Evolutionary conservation across 1,139 yeast genomes (phyloP).

Genomic region (Zygoascus sp.): DNA sequence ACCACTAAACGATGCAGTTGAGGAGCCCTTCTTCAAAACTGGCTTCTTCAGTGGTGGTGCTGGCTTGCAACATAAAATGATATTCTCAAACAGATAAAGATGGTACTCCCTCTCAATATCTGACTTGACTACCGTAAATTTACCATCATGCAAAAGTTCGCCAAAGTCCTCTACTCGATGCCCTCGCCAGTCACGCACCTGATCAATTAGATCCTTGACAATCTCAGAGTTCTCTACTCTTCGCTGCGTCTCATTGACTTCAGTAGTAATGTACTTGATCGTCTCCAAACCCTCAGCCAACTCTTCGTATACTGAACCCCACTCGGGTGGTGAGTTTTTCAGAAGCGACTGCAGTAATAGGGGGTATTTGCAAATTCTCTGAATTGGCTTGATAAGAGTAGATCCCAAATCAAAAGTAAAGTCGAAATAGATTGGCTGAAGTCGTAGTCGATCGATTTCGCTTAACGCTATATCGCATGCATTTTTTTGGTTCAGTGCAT

Average conservation of each 20-base stretch:
- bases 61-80: slow-evolving; percentile 73
- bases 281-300: slow-evolving; percentile 64
- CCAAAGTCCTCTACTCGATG: slow-evolving; percentile 80
- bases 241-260: slow-evolving; percentile 92
- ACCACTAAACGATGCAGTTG: slow-evolving; percentile 11
- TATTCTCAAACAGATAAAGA: slow-evolving; percentile 83
- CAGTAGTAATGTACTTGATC: slow-evolving; percentile 69
- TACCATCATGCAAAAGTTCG: slow-evolving; percentile 71
- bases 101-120: slow-evolving; percentile 85
- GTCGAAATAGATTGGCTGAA: slow-evolving; percentile 7
- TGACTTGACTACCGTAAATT: slow-evolving; percentile 65
- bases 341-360: slow-evolving; percentile 69
- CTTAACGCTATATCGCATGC: slow-evolving; percentile 74
- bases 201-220: slow-evolving; percentile 60
- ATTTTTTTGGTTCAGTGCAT: slow-evolving; percentile 74
- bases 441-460: slow-evolving; percentile 47
- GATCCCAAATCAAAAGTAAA: slow-evolving; percentile 79
- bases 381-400: slow-evolving; percentile 88
- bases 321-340: slow-evolving; percentile 52
- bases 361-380: slow-evolving; percentile 91
- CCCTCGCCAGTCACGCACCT: slow-evolving; percentile 94
- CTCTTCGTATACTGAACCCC: slow-evolving; percentile 59
- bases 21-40: slow-evolving; percentile 31
- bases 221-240: slow-evolving; percentile 79
- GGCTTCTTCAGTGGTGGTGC: slow-evolving; percentile 31